Percentiles rank a stretch among this genome's conserved stretches.
These are phyloP conservation scores for Daldinia vernicosa DNA, from an alignment of 495 filamentous ascomycete species.

Conservation along the genomic window DNA sequence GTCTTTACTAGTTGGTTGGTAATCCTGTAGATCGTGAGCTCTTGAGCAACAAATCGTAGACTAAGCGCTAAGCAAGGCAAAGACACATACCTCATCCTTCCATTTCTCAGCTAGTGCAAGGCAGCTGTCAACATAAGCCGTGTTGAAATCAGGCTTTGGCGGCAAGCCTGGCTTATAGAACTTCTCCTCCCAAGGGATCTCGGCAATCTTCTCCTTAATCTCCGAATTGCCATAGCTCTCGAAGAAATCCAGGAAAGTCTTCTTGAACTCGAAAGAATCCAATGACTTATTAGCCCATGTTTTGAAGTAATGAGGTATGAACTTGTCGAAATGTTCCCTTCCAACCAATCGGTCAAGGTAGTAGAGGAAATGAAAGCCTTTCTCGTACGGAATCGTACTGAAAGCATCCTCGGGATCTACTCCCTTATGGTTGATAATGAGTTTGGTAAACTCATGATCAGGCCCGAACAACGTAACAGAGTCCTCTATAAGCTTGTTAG, in stretches of 20 bases:
- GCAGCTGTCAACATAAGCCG: slow-evolving; percentile 84
- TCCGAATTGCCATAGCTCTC: slow-evolving; percentile 66
- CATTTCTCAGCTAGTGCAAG: slow-evolving; percentile 84
- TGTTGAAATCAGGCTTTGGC: slow-evolving; percentile 90
- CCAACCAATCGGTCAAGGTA: slow-evolving; percentile 85
- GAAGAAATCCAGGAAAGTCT: slow-evolving; percentile 87
- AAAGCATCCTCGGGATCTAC: slow-evolving; percentile 96
- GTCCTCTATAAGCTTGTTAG: slow-evolving; percentile 61
- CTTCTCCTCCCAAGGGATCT: slow-evolving; percentile 86
- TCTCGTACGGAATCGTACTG: slow-evolving; percentile 82
- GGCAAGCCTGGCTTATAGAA: slow-evolving; percentile 88
- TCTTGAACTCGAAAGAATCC: slow-evolving; percentile 91
- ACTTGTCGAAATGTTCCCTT: slow-evolving; percentile 86
- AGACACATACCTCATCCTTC: slow-evolving; percentile 56
- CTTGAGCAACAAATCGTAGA: not conserved
- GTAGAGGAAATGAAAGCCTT: slow-evolving; percentile 71
- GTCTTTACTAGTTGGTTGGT: slow-evolving; percentile 73
- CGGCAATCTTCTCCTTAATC: slow-evolving; percentile 69
- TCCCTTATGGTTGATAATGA: slow-evolving; percentile 84
- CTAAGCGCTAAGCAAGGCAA: not conserved
- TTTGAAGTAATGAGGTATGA: slow-evolving; percentile 95
- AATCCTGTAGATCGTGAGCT: slow-evolving; percentile 52
- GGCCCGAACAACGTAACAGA: slow-evolving; percentile 77
- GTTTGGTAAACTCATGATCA: slow-evolving; percentile 90
- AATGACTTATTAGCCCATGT: slow-evolving; percentile 81